Percentiles rank a stretch among this genome's conserved stretches.
Evolutionary conservation across 2,329 filamentous ascomycete genomes (phyloP).

Genomic region (Neopestalotiopsis clavispora): DNA sequence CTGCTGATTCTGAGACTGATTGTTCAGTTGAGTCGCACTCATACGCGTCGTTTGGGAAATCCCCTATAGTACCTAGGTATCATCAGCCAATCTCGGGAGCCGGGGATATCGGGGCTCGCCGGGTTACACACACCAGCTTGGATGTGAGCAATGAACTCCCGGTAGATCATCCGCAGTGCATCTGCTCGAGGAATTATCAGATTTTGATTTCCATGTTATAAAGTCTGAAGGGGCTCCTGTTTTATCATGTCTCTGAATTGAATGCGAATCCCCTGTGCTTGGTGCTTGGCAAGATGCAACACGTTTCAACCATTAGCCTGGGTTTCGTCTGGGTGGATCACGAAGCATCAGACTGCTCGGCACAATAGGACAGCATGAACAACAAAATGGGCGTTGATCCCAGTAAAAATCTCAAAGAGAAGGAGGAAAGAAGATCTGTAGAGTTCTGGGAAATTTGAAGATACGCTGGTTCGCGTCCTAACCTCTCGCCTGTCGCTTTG

Average conservation of each 20-base stretch:
- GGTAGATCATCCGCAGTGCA: neutral
- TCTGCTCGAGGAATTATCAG: neutral
- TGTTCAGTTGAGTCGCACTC: too few relatives aligned
- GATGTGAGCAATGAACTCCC: too few relatives aligned
- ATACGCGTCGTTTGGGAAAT: too few relatives aligned
- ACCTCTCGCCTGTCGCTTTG: constrained; percentile 19
- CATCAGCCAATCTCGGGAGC: too few relatives aligned
- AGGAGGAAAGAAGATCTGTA: neutral
- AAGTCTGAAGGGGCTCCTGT: neutral
- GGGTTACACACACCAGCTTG: too few relatives aligned
- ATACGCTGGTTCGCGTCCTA: neutral
- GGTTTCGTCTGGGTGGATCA: constrained; percentile 15
- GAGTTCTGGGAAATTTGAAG: neutral
- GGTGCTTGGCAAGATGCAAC: constrained; percentile 17
- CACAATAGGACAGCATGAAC: neutral
- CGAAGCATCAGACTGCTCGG: neutral
- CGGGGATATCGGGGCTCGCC: too few relatives aligned
- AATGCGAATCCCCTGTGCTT: constrained; percentile 4
- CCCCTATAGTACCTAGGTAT: too few relatives aligned
- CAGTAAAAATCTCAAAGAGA: neutral
- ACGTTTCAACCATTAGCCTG: constrained; percentile 14
- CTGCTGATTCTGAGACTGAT: too few relatives aligned
- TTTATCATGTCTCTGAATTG: neutral
- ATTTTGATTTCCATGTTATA: neutral
- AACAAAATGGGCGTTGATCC: constrained; percentile 9